These are phyloP conservation scores for Pseudogymnoascus sp. DNA, from an alignment of 2,329 filamentous ascomycete species.

Conservation along the genomic window DNA sequence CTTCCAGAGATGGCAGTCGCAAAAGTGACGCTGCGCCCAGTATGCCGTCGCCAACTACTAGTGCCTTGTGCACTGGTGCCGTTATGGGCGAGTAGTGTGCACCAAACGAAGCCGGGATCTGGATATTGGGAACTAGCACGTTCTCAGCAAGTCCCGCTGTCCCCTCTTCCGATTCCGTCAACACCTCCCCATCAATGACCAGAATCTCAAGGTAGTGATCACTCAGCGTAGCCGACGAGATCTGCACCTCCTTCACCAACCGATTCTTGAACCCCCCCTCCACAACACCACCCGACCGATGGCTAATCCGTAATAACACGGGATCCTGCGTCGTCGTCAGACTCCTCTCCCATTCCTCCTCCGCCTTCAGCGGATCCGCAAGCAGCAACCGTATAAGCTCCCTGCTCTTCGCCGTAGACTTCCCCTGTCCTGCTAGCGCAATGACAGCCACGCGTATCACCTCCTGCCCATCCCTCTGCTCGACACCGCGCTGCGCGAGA, in stretches of 20 bases:
- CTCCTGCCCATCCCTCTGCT: conserved; percentile 48
- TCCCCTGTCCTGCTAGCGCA: conserved; percentile 33
- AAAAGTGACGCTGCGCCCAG: conserved; percentile 53
- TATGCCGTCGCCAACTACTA: conserved; percentile 68
- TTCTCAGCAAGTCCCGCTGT: conserved; percentile 48
- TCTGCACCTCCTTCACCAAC: conserved; percentile 48
- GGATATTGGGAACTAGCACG: conserved; percentile 67
- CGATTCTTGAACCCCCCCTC: conserved; percentile 32
- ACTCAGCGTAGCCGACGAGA: conserved; percentile 56
- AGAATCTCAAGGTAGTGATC: conserved; percentile 57
- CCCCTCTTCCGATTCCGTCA: conserved; percentile 37
- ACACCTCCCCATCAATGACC: conserved; percentile 44
- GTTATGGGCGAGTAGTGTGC: conserved; percentile 59
- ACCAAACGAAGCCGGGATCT: conserved; percentile 56
- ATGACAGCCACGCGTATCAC: conserved; percentile 52
- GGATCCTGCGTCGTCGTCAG: conserved; percentile 42
- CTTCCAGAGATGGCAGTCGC: conserved; percentile 13
- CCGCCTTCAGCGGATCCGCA: conserved; percentile 58
- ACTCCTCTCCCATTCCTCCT: conserved; percentile 59
- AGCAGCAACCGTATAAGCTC: conserved; percentile 61
- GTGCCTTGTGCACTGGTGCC: conserved; percentile 75
- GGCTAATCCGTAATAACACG: conserved; percentile 50
- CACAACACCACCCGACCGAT: conserved; percentile 27
- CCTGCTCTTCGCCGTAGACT: conserved; percentile 44
- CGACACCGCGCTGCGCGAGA: conserved; percentile 59